Evolutionary conservation across 148 eudicot species (phyloP).

Genomic region (Chenopodium berlandieri): DNA sequence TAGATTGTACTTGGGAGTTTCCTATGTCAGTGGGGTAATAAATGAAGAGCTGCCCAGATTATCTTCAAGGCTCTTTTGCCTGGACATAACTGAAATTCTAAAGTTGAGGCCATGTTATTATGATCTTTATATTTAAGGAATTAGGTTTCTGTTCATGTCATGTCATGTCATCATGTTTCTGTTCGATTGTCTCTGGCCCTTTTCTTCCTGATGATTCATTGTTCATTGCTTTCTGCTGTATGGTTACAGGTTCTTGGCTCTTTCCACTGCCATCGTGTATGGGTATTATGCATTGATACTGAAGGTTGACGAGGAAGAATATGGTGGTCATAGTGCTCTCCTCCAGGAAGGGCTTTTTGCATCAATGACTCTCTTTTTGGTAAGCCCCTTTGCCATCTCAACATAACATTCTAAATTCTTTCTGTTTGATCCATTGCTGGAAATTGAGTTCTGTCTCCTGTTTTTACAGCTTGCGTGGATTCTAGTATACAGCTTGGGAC

Average conservation of each 20-base stretch:
- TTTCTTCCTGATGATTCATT: neutral
- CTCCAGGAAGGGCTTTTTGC: constrained; percentile 98
- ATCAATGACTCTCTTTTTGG: constrained; percentile 89
- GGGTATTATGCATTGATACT: constrained; percentile 81
- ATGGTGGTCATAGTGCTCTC: constrained; percentile 93
- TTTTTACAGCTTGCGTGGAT: constrained; percentile 81
- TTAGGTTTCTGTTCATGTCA: neutral
- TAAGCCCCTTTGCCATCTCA: constrained; percentile 26
- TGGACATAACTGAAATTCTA: neutral
- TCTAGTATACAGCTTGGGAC: constrained; percentile 89
- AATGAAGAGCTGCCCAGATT: neutral
- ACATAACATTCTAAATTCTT: neutral
- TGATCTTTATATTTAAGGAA: neutral
- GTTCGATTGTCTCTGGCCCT: too few species aligned
- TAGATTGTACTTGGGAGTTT: neutral
- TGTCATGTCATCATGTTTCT: neutral
- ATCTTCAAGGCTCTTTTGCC: neutral
- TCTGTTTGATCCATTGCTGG: constrained; percentile 8
- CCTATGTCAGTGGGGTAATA: neutral
- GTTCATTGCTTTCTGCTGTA: neutral
- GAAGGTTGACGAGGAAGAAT: constrained; percentile 92
- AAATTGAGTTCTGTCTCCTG: neutral
- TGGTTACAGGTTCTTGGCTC: constrained; percentile 56
- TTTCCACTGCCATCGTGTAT: constrained; percentile 78
- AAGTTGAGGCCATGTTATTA: neutral